Percentiles rank a stretch among this genome's conserved stretches.
Evolutionary conservation across 2,329 filamentous ascomycete genomes (phyloP).

Genomic region (Aspergillus tanneri): DNA sequence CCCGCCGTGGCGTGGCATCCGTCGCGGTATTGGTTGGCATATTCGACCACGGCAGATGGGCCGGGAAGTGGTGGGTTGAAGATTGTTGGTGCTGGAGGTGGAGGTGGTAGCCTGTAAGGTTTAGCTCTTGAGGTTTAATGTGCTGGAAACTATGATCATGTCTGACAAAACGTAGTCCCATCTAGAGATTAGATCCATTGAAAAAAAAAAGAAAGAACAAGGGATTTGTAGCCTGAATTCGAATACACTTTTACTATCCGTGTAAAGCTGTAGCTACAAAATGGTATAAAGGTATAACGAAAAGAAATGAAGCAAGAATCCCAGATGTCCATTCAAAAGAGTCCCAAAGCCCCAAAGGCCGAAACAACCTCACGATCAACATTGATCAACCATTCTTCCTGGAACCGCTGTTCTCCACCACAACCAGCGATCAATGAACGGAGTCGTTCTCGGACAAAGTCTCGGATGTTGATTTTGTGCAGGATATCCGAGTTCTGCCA

Average conservation of each 20-base stretch:
- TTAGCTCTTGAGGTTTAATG: too few species aligned
- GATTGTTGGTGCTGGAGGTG: conserved; percentile 50
- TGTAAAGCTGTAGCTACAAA: too few species aligned
- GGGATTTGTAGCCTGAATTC: too few species aligned
- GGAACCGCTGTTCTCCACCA: conserved; percentile 44
- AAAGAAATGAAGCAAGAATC: background rate
- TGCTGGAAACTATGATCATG: too few species aligned
- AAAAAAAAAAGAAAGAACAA: too few species aligned
- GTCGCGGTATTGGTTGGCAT: conserved; percentile 50
- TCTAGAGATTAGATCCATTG: too few species aligned
- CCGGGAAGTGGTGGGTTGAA: conserved; percentile 45
- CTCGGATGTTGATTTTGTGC: conserved; percentile 46
- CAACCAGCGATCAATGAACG: conserved; percentile 40
- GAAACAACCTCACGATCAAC: conserved; percentile 45
- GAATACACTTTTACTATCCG: too few species aligned
- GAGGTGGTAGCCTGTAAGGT: conserved; percentile 28
- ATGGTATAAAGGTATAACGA: background rate
- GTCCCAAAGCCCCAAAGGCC: conserved; percentile 39
- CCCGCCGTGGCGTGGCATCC: conserved; percentile 53
- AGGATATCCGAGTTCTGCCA: conserved; percentile 44
- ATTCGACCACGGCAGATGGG: conserved; percentile 47
- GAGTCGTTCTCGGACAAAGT: conserved; percentile 44
- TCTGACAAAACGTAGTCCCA: too few species aligned
- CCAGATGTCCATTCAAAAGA: conserved; percentile 26
- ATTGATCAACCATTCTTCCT: conserved; percentile 45